phyloP scores from a whole-genome alignment of 768 basidiomycete species.

The Lentinula edodes region DNA sequence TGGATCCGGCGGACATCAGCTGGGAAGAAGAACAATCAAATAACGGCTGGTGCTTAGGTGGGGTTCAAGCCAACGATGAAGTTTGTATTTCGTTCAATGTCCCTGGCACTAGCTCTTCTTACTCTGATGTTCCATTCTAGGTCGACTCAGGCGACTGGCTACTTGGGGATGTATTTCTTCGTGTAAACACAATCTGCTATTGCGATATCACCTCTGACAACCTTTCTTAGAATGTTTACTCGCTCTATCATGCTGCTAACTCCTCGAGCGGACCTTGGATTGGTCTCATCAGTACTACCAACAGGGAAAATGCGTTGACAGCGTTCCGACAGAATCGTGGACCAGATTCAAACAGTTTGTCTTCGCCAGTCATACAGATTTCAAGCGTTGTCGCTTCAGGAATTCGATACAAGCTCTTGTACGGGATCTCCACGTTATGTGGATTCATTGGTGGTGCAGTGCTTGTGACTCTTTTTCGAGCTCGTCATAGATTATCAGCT shows the following conservation, averaged over 20 bases:
- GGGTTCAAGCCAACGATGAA: slow-evolving; percentile 35
- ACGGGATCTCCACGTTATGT: slow-evolving; percentile 6
- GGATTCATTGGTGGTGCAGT: slow-evolving; percentile 14
- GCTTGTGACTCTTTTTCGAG: slow-evolving; percentile 7
- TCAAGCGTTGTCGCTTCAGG: neutral
- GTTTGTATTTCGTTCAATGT: slow-evolving; percentile 23
- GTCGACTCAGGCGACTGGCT: slow-evolving; percentile 53
- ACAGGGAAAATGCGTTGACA: slow-evolving; percentile 26
- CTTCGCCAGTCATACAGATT: slow-evolving; percentile 1
- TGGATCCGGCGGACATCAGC: slow-evolving; percentile 49
- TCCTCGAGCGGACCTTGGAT: slow-evolving; percentile 33
- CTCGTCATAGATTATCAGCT: slow-evolving; percentile 24
- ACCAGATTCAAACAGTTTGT: slow-evolving; percentile 20
- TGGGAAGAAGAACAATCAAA: slow-evolving; percentile 31
- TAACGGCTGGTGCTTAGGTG: too few relatives aligned
- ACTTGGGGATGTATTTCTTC: slow-evolving; percentile 52
- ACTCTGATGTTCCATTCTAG: slow-evolving; percentile 6
- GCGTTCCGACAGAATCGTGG: slow-evolving; percentile 40
- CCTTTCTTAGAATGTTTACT: slow-evolving; percentile 45
- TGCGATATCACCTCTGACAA: slow-evolving; percentile 7
- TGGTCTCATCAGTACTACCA: slow-evolving; percentile 41
- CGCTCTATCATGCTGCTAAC: slow-evolving; percentile 39
- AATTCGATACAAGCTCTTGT: neutral
- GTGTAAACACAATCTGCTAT: slow-evolving; percentile 27
- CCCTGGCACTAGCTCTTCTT: neutral